Percentiles rank a stretch among this genome's conserved stretches.
Conservation (phyloP, 257 asterid species). For the Scutellaria minor region DNA sequence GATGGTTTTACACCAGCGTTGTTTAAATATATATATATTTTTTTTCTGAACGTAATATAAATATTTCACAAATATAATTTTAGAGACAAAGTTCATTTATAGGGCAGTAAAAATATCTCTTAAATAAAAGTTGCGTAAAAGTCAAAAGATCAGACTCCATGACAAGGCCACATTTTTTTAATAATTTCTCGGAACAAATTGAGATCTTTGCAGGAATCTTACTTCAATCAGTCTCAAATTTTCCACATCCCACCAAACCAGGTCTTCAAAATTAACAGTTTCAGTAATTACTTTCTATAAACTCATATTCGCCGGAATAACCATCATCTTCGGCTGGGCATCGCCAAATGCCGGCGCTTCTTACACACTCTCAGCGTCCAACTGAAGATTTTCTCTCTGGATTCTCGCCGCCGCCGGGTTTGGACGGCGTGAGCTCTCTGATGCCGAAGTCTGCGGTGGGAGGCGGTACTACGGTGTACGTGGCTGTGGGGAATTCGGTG, state of each 20-base stretch:
- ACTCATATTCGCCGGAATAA: conserved; percentile 23
- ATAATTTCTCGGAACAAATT: conserved; percentile 14
- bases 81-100: too few relatives aligned
- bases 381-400: conserved; percentile 30
- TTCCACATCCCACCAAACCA: conserved; percentile 6
- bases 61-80: too few relatives aligned
- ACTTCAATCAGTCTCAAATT: conserved; percentile 29
- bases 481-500: conserved; percentile 76
- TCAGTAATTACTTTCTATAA: background rate
- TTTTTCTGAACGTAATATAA: too few relatives aligned
- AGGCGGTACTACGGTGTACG: conserved; percentile 53
- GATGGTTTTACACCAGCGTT: too few relatives aligned
- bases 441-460: conserved; percentile 38
- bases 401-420: conserved; percentile 31
- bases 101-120: too few relatives aligned
- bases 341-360: conserved; percentile 40
- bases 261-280: background rate
- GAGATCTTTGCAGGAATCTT: conserved; percentile 30
- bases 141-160: conserved; percentile 37
- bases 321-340: conserved; percentile 6
- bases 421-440: conserved; percentile 25
- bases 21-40: too few relatives aligned
- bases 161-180: background rate
- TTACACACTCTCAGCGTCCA: conserved; percentile 29
- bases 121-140: background rate